Percentiles rank a stretch among this genome's conserved stretches.
phyloP scores from a whole-genome alignment of 257 asterid genomes.

The Fraxinus americana region DNA sequence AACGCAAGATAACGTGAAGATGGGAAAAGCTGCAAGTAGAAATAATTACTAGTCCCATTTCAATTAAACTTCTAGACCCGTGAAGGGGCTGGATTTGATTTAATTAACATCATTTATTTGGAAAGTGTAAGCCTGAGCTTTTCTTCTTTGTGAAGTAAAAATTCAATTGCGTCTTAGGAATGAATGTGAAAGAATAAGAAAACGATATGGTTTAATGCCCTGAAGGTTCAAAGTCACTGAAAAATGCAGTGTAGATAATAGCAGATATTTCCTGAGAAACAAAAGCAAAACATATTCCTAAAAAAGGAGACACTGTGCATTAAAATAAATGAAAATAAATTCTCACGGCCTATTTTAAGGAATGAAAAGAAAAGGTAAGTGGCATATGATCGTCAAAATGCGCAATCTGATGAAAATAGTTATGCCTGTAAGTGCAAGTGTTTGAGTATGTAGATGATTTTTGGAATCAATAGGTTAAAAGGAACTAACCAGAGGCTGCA shows the following conservation, averaged over 20 bases:
- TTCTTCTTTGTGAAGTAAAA: neutral
- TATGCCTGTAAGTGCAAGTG: neutral
- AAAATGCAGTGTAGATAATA: neutral
- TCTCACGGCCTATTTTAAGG: neutral
- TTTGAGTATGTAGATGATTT: neutral
- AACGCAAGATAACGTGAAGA: neutral
- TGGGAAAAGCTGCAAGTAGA: neutral
- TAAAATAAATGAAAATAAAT: neutral
- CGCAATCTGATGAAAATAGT: neutral
- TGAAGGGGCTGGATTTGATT: neutral
- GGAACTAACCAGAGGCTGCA: slow-evolving; percentile 64
- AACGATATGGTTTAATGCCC: neutral
- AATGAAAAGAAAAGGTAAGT: neutral
- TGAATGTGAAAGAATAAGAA: neutral
- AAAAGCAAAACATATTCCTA: neutral
- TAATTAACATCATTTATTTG: neutral
- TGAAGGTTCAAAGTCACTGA: neutral
- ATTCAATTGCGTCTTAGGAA: neutral
- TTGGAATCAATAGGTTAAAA: neutral
- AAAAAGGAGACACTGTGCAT: neutral
- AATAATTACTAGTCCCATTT: neutral
- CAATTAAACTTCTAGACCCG: neutral
- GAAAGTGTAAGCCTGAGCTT: neutral
- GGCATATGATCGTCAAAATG: neutral
- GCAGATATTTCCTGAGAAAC: neutral